A percentile compares a stretch with the other conserved stretches of the same genome.
Conservation (phyloP, 441 rosid genomes). For the Syzygium malaccense region DNA sequence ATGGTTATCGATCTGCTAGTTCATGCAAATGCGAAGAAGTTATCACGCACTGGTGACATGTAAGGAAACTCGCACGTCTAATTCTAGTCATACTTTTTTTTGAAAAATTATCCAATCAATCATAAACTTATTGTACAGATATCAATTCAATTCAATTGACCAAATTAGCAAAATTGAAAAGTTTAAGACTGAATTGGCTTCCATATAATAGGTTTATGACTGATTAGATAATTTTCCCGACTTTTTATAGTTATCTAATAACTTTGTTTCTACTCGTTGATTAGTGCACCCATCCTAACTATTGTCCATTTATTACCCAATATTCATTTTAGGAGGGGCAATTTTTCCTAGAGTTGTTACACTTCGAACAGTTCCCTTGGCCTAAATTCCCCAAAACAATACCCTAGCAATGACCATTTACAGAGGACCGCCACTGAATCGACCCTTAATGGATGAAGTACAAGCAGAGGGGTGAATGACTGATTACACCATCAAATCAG, state of each 20-base stretch:
- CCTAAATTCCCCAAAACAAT: not conserved
- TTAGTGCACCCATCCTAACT: not conserved
- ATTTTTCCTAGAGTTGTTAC: not conserved
- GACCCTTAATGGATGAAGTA: not conserved
- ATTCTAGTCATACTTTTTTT: not conserved
- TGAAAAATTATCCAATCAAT: not conserved
- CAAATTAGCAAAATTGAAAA: not conserved
- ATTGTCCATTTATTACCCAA: not conserved
- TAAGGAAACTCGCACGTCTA: not conserved
- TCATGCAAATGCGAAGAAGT: slow-evolving; percentile 1
- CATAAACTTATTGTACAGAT: not conserved
- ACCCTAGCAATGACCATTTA: not conserved
- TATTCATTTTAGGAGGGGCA: not conserved
- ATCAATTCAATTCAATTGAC: not conserved
- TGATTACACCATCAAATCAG: not conserved
- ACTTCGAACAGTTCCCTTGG: not conserved
- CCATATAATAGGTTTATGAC: not conserved
- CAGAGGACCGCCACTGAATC: not conserved
- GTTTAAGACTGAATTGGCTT: not conserved
- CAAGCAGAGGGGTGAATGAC: not conserved
- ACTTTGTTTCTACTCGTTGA: not conserved
- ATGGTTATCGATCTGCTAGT: not conserved
- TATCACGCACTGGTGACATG: not conserved
- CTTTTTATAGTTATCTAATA: not conserved
- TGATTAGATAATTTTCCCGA: not conserved